These are phyloP conservation scores for Aspergillus bridgeri DNA, from an alignment of 495 filamentous ascomycete genomes.

Conservation along the genomic window DNA sequence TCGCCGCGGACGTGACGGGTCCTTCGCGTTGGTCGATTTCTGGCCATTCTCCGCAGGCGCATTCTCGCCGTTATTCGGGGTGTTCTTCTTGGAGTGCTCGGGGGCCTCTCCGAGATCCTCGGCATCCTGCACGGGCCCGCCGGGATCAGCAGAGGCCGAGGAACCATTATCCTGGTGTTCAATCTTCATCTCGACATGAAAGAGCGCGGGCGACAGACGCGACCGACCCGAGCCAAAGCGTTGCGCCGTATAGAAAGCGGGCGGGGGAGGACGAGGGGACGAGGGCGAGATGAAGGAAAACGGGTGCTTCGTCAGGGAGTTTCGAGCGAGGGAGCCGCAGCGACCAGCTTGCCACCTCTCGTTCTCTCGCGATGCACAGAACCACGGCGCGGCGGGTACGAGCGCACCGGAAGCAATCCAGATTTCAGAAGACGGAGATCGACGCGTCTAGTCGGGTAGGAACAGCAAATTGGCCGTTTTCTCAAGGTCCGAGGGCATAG, in stretches of 20 bases:
- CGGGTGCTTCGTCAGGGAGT: neutral
- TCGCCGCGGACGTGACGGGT: constrained; percentile 79
- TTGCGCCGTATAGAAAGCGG: neutral
- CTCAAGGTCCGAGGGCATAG: constrained; percentile 17
- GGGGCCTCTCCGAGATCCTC: constrained; percentile 48
- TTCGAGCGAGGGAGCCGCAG: neutral
- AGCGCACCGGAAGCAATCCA: constrained; percentile 14
- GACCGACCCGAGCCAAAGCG: neutral
- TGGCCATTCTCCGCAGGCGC: constrained; percentile 31
- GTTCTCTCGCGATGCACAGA: constrained; percentile 7
- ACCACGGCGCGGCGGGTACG: constrained; percentile 12
- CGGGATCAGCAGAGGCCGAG: constrained; percentile 45
- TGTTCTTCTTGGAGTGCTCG: constrained; percentile 50
- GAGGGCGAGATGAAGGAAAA: neutral
- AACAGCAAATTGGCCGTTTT: constrained; percentile 6
- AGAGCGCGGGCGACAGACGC: constrained; percentile 6
- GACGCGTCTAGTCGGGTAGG: constrained; percentile 9
- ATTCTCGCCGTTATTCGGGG: constrained; percentile 54
- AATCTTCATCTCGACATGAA: constrained; percentile 51
- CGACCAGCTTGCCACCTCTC: constrained; percentile 10
- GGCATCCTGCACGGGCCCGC: constrained; percentile 46
- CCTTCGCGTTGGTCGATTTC: constrained; percentile 35
- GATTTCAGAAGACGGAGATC: constrained; percentile 4
- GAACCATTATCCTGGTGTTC: constrained; percentile 47
- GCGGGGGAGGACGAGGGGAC: neutral